These are phyloP conservation scores for Geotrichum bryndzae DNA, from an alignment of 1,139 yeast species.

Conservation along the genomic window DNA sequence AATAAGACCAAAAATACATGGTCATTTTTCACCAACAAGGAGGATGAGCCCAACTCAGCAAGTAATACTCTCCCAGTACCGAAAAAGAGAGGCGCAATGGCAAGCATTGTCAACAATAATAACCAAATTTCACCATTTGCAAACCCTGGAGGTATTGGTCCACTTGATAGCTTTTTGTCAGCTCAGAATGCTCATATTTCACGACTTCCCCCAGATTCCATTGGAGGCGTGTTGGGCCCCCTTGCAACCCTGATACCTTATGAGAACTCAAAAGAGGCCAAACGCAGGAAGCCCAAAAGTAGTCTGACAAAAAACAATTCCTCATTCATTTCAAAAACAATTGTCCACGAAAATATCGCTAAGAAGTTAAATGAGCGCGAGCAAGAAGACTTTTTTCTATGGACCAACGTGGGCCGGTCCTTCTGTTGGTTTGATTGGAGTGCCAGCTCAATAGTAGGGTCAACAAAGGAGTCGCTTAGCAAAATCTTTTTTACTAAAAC, in stretches of 20 bases:
- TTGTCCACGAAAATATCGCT: constrained; percentile 35
- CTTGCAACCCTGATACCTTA: not conserved
- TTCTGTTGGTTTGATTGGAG: constrained; percentile 35
- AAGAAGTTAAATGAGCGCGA: constrained; percentile 33
- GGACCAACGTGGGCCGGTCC: constrained; percentile 37
- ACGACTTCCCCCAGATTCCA: constrained; percentile 7
- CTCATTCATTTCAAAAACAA: constrained; percentile 37
- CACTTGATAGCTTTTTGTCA: not conserved
- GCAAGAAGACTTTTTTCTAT: constrained; percentile 29
- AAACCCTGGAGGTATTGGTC: not conserved
- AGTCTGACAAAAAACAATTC: constrained; percentile 37
- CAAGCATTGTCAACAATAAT: not conserved
- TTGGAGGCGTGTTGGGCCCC: constrained; percentile 7
- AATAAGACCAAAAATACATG: not conserved
- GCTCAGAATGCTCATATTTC: not conserved
- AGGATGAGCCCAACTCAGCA: not conserved
- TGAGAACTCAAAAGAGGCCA: constrained; percentile 10
- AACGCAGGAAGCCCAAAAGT: constrained; percentile 31
- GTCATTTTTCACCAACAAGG: not conserved
- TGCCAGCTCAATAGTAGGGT: constrained; percentile 14
- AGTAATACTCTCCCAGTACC: not conserved
- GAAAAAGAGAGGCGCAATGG: not conserved
- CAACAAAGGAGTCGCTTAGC: constrained; percentile 35
- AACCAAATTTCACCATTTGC: not conserved
- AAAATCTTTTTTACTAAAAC: constrained; percentile 39